A percentile compares a stretch with the other conserved stretches of the same genome.
Evolutionary conservation across 2,329 filamentous ascomycete genomes (phyloP).

Genomic region (Talaromyces sp.): DNA sequence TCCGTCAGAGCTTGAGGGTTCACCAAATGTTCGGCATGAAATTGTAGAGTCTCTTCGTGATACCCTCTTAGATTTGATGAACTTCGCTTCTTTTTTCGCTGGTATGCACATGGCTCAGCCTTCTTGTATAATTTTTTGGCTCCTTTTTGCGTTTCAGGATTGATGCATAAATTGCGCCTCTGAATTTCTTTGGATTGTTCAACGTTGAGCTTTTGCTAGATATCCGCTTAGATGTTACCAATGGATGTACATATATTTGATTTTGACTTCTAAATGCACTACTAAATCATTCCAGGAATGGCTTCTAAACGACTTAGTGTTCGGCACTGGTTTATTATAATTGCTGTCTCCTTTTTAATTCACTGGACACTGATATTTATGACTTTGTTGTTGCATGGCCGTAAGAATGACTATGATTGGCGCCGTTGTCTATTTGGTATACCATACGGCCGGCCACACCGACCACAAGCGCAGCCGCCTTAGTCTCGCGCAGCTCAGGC

Average conservation of each 20-base stretch:
- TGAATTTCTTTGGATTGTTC: background rate
- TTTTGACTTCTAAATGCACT: background rate
- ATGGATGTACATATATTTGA: background rate
- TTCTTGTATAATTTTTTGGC: background rate
- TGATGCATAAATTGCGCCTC: background rate
- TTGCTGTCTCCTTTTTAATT: background rate
- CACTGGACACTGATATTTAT: background rate
- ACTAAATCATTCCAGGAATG: background rate
- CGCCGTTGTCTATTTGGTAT: background rate
- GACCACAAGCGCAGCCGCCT: slow-evolving; percentile 2
- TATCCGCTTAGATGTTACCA: background rate
- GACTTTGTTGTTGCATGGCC: slow-evolving; percentile 12
- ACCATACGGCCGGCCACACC: background rate
- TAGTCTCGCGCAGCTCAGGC: background rate
- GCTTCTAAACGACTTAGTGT: background rate
- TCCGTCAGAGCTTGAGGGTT: slow-evolving; percentile 82
- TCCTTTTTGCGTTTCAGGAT: background rate
- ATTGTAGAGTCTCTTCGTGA: slow-evolving; percentile 51
- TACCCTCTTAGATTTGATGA: slow-evolving; percentile 8
- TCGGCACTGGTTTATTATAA: background rate
- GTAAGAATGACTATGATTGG: background rate
- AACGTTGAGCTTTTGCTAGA: background rate
- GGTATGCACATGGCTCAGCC: background rate
- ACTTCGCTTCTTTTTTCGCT: background rate
- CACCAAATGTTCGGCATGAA: slow-evolving; percentile 94